Evolutionary conservation across 331 rosid species (phyloP), one percentile per base, ranked within the genome.

Genomic region (Rhamnella rubrinervis): DNA sequence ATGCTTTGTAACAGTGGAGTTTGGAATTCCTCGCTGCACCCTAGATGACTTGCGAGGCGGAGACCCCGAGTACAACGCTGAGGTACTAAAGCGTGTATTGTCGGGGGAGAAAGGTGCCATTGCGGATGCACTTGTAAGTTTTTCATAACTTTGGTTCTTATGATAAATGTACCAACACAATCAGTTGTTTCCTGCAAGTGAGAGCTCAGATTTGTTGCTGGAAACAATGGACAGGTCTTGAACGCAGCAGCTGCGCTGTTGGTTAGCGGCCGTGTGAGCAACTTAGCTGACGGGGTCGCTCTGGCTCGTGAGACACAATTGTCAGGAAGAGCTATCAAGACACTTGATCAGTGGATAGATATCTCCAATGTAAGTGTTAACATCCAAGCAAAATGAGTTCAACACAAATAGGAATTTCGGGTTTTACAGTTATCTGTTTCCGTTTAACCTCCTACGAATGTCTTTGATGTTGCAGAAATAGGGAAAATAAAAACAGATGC

Each of bases 241-340:
- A 93, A 91, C 79, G 97, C 97, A 7, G 97, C 91, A 13, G 98
- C 97, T 5, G 89, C 95, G 56, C 89, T 91, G n/a, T 52, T 88
- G 70, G 97, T 93, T 17, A 81, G 93, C 28, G 84, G 93, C 68
- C 71, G 15, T 23, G 96, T 84, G 77, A 87, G 73, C 63, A 81
- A 78, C 85, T 79, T 89, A 66, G 78, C 81, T 16, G 92, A 91
- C 78, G 98, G 97, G 49, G 81, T 95, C 41, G 39, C 75, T n/a
- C 20, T 95, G 80, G 97, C 96, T 16, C 93, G 88, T 2, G 81
- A 91, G 77, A 82, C 90, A 5, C 98, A 91, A 26, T 70, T 61
- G 59, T 87, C 98, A 0, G 98, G 98, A 65, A 89, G 84, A 78
- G 90, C 97, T 68, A 76, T 86, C 15, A 72, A 82, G 84, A 95